These are phyloP conservation scores for Jamesozyma jinghongensis DNA, from an alignment of 805 yeast genomes.

Conservation along the genomic window DNA sequence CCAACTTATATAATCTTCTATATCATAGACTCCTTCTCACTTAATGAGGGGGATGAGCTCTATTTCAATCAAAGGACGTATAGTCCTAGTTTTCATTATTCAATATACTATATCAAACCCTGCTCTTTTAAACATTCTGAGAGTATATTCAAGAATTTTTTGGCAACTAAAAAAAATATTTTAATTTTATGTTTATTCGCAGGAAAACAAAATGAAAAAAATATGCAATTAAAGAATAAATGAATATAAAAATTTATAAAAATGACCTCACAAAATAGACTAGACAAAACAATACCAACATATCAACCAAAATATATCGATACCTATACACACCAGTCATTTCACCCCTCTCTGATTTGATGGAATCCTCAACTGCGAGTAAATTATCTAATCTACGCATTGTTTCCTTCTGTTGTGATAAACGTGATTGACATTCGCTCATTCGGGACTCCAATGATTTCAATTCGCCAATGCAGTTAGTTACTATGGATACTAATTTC, in stretches of 20 bases:
- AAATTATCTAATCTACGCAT: slow-evolving; percentile 21
- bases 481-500: slow-evolving; percentile 8
- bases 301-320: slow-evolving; percentile 8
- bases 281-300: not conserved
- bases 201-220: not conserved
- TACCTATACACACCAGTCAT: slow-evolving; percentile 6
- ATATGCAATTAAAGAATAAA: not conserved
- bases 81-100: no score
- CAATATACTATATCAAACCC: no score
- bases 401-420: slow-evolving; percentile 20
- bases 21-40: no score
- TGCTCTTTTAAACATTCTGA: no score
- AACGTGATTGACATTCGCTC: slow-evolving; percentile 11
- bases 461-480: slow-evolving; percentile 16
- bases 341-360: slow-evolving; percentile 1
- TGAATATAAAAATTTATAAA: not conserved
- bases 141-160: no score
- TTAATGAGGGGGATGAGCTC: no score
- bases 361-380: slow-evolving; percentile 5
- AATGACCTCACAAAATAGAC: slow-evolving; percentile 2
- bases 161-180: no score
- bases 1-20: no score
- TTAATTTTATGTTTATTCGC: no score
- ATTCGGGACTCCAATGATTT: slow-evolving; percentile 23
- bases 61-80: no score